Percentiles rank a stretch among this genome's conserved stretches.
phyloP scores from a whole-genome alignment of 768 basidiomycete genomes.

The Suillus luteus region DNA sequence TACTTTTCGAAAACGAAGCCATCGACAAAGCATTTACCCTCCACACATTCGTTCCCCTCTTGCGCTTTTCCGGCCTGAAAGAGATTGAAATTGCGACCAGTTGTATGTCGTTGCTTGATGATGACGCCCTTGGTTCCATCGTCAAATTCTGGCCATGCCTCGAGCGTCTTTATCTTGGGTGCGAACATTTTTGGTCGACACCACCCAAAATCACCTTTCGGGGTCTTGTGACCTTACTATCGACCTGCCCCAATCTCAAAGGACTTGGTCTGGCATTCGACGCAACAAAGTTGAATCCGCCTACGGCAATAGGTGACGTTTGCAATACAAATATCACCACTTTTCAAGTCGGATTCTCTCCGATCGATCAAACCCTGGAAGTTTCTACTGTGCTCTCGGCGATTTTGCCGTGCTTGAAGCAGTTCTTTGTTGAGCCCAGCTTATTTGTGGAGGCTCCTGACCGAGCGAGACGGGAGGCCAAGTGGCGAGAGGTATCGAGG shows the following conservation, averaged over 20 bases:
- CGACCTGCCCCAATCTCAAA: not conserved
- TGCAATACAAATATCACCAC: too few species aligned
- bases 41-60: not conserved
- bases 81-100: not conserved
- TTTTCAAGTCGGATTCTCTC: not conserved
- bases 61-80: not conserved
- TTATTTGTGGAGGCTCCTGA: too few species aligned
- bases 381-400: not conserved
- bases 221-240: not conserved
- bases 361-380: not conserved
- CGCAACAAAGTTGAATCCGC: not conserved
- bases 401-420: not conserved
- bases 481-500: too few species aligned
- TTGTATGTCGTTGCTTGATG: not conserved
- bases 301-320: not conserved
- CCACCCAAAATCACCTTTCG: not conserved
- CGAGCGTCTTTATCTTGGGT: not conserved
- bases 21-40: not conserved
- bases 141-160: not conserved
- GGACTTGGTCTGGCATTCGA: not conserved
- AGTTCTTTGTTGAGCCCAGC: not conserved
- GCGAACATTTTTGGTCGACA: not conserved
- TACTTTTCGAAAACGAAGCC: too few species aligned
- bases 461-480: too few species aligned
- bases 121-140: not conserved